Percentiles rank a stretch among this genome's conserved stretches.
These are phyloP conservation scores for Diaporthe helianthi DNA, from an alignment of 2,329 filamentous ascomycete species.

Conservation along the genomic window DNA sequence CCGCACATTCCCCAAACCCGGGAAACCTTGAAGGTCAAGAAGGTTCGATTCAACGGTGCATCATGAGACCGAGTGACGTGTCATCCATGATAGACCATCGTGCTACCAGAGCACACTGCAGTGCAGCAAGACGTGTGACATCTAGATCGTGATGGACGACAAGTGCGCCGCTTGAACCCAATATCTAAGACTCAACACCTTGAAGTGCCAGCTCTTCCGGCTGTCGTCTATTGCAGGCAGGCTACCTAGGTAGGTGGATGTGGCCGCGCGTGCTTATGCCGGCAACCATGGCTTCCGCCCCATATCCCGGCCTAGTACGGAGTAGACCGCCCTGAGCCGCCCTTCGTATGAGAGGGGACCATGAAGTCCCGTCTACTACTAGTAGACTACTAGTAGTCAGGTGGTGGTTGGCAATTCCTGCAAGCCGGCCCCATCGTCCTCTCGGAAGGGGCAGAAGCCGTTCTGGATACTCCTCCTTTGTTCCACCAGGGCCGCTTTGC, in stretches of 20 bases:
- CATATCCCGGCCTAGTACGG: constrained; percentile 18
- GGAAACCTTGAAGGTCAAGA: background rate
- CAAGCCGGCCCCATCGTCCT: background rate
- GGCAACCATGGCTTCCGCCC: constrained; percentile 18
- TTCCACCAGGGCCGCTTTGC: background rate
- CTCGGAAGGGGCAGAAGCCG: constrained; percentile 19
- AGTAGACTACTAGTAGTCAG: background rate
- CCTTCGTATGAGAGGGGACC: background rate
- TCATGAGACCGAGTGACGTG: background rate
- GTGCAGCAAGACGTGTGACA: no score
- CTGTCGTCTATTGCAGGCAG: constrained; percentile 7
- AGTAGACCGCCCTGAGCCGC: constrained; percentile 11
- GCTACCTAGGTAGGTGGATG: constrained; percentile 7
- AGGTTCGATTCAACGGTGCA: constrained; percentile 8
- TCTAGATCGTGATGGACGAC: no score
- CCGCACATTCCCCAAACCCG: constrained; percentile 8
- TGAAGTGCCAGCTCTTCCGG: background rate
- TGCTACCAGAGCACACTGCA: background rate
- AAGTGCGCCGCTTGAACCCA: background rate
- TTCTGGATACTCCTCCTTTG: background rate
- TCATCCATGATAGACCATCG: background rate
- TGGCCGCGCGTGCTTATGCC: constrained; percentile 16
- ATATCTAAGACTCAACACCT: no score
- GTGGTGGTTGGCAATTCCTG: background rate
- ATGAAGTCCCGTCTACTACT: background rate